Percentiles rank a stretch among this genome's conserved stretches.
These are phyloP conservation scores for Thermothelomyces thermophilus DNA, from an alignment of 2,329 filamentous ascomycete genomes.

Conservation along the genomic window DNA sequence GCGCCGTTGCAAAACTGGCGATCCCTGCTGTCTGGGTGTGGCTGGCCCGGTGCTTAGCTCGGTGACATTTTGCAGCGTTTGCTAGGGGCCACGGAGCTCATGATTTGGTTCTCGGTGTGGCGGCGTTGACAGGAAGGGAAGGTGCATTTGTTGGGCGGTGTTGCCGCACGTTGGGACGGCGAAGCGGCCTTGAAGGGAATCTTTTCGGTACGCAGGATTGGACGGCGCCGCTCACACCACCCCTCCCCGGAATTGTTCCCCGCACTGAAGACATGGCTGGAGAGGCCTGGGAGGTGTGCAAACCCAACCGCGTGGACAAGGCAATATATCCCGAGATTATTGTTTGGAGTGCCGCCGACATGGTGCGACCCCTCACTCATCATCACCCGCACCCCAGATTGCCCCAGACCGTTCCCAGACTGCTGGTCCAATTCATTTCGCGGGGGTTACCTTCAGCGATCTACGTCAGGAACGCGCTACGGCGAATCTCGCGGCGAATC, in stretches of 20 bases:
- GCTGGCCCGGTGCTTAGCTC: too few species aligned
- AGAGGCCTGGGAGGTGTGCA: neutral
- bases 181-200: too few species aligned
- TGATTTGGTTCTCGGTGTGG: neutral
- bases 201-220: too few species aligned
- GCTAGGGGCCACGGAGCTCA: too few species aligned
- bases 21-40: neutral
- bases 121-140: constrained; percentile 11
- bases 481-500: neutral
- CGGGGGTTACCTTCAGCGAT: neutral
- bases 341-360: neutral
- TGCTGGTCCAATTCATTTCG: neutral
- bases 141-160: neutral
- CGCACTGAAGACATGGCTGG: too few species aligned
- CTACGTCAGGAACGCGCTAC: neutral
- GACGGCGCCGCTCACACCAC: too few species aligned
- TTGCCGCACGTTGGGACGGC: neutral
- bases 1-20: neutral
- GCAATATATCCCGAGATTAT: neutral
- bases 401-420: neutral
- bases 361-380: neutral
- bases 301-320: neutral
- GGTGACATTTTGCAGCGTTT: too few species aligned
- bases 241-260: too few species aligned
- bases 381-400: neutral